Evolutionary conservation across 148 eudicot species (phyloP).

Genomic region (Nepenthes mirabilis): DNA sequence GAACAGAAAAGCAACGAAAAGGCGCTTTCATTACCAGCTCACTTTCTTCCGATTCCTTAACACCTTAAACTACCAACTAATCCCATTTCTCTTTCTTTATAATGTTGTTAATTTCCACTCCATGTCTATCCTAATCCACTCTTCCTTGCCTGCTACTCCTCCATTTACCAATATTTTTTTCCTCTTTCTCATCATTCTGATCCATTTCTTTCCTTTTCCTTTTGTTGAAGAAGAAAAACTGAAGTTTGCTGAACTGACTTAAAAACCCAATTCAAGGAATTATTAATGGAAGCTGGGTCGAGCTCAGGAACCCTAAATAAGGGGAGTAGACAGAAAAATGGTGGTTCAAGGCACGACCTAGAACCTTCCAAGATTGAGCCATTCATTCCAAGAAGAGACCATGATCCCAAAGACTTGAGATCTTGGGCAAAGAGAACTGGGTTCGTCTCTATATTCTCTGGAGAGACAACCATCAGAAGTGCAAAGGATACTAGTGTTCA

Average conservation of each 20-base stretch:
- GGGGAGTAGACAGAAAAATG: not conserved
- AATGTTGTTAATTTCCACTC: no score
- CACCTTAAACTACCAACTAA: no score
- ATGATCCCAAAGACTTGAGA: constrained; percentile 73
- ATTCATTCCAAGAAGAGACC: constrained; percentile 51
- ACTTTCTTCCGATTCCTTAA: no score
- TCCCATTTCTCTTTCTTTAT: no score
- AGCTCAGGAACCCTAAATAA: constrained; percentile 32
- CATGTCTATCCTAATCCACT: no score
- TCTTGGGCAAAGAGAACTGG: constrained; percentile 99
- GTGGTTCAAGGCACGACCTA: constrained; percentile 13
- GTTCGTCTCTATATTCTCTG: constrained; percentile 71
- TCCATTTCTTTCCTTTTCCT: not conserved
- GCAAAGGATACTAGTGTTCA: constrained; percentile 10
- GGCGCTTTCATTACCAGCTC: no score
- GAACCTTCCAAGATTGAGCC: constrained; percentile 53
- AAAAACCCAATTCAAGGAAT: no score
- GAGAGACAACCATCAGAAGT: constrained; percentile 36
- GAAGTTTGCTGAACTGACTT: not conserved
- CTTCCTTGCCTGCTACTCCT: no score
- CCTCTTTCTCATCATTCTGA: constrained; percentile 8
- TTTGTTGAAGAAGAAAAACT: no score
- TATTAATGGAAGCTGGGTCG: constrained; percentile 59
- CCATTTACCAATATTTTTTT: not conserved
- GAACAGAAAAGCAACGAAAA: no score